Evolutionary conservation across 441 rosid species (phyloP).

Genomic region (Theobroma grandiflorum): DNA sequence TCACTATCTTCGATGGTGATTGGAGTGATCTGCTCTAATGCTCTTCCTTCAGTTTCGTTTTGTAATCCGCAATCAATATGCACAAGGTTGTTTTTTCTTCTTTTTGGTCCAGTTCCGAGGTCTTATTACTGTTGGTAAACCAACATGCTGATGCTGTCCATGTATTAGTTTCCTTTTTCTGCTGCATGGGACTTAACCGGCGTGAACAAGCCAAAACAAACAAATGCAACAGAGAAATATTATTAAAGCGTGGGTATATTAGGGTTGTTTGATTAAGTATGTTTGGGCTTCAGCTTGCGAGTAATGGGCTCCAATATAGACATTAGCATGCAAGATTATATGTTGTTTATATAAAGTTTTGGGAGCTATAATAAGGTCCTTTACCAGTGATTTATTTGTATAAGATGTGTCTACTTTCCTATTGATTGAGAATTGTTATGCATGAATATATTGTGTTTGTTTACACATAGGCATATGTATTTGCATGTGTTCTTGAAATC

Average conservation of each 20-base stretch:
- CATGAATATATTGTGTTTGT: not conserved
- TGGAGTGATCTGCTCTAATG: not conserved
- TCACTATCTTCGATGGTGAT: conserved; percentile 2
- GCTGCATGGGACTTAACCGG: not conserved
- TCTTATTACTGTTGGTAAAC: not conserved
- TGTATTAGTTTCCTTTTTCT: not conserved
- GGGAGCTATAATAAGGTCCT: not conserved
- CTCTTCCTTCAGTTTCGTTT: not conserved
- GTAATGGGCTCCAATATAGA: not conserved
- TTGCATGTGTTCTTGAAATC: not conserved
- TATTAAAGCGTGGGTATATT: not conserved
- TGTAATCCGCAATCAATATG: not conserved
- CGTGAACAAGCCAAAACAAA: not conserved
- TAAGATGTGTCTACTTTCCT: not conserved
- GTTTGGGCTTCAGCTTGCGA: not conserved
- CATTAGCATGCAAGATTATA: not conserved
- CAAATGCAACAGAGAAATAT: not conserved
- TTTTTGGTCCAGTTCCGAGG: not conserved
- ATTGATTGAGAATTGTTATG: not conserved
- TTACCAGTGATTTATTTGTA: not conserved
- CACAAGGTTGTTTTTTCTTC: not conserved
- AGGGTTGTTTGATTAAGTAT: not conserved
- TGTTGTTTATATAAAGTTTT: not conserved
- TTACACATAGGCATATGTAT: not conserved
- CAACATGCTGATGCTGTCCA: not conserved